phyloP scores from a whole-genome alignment of 169 alveolate genomes.

The Plasmodium billcollinsi region DNA sequence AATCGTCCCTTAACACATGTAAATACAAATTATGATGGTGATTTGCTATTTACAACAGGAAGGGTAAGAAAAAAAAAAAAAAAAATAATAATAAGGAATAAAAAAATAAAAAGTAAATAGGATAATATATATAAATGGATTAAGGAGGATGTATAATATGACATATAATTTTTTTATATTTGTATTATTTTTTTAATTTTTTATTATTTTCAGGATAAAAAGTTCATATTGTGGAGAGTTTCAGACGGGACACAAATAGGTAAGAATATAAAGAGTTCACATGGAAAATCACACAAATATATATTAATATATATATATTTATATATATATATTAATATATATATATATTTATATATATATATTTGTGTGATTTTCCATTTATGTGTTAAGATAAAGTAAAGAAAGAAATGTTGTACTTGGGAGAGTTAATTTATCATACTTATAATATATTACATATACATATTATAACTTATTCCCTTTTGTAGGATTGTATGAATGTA shows the following conservation, averaged over 20 bases:
- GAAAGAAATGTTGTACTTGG: no score
- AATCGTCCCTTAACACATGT: constrained; percentile 93
- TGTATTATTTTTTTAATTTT: not conserved
- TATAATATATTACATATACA: no score
- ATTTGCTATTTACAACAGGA: constrained; percentile 91
- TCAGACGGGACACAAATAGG: constrained; percentile 89
- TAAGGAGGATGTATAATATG: not conserved
- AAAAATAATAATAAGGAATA: no score
- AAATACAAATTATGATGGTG: constrained; percentile 91
- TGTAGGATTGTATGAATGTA: constrained; percentile 90
- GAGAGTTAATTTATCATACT: no score
- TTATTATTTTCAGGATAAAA: constrained; percentile 83
- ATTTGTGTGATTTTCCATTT: no score
- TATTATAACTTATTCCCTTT: no score
- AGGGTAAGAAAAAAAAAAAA: constrained; percentile 84
- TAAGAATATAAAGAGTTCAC: constrained; percentile 4
- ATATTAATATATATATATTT: no score
- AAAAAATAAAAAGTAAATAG: no score
- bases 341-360: no score
- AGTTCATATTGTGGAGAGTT: constrained; percentile 86
- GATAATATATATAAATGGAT: not conserved
- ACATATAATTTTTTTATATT: not conserved
- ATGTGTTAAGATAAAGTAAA: no score
- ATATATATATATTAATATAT: no score
- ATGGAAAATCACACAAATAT: no score